A percentile compares a stretch with the other conserved stretches of the same genome.
These are phyloP conservation scores for Trypanosoma caninum DNA, from an alignment of 208 protist genomes.

Conservation along the genomic window DNA sequence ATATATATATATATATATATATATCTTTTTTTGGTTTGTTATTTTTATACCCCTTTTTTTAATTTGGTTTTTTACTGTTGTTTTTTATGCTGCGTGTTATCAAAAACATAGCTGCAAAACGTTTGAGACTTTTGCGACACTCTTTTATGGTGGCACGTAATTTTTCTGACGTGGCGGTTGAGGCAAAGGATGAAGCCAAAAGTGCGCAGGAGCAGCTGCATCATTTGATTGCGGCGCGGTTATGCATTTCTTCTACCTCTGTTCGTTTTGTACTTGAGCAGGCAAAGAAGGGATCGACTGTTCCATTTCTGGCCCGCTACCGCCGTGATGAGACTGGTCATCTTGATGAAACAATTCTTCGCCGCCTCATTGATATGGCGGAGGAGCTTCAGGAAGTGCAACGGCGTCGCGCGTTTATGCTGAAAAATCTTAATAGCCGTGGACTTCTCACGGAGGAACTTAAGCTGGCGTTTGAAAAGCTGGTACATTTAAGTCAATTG, in stretches of 20 bases:
- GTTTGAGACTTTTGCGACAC: not conserved
- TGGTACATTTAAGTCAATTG: slow-evolving; percentile 73
- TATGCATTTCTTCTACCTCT: slow-evolving; percentile 27
- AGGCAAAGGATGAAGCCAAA: not conserved
- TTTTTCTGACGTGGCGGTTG: not conserved
- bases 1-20: too few relatives aligned
- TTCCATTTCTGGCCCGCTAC: slow-evolving; percentile 89
- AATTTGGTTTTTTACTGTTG: slow-evolving; percentile 3
- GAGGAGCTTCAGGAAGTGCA: slow-evolving; percentile 72
- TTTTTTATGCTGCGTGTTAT: slow-evolving; percentile 4
- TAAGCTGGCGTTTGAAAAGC: slow-evolving; percentile 27
- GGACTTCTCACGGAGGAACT: slow-evolving; percentile 67
- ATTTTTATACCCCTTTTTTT: not conserved
- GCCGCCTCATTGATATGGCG: slow-evolving; percentile 56
- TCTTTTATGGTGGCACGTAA: not conserved
- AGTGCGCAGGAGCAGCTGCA: slow-evolving; percentile 20
- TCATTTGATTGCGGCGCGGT: slow-evolving; percentile 35
- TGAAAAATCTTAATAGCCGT: slow-evolving; percentile 60
- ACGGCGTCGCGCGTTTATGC: slow-evolving; percentile 72
- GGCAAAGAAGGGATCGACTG: slow-evolving; percentile 63
- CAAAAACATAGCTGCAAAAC: not conserved
- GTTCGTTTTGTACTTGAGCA: slow-evolving; percentile 62
- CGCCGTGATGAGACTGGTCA: slow-evolving; percentile 71
- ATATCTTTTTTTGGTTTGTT: slow-evolving; percentile 1
- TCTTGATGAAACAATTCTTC: slow-evolving; percentile 61